Base-by-base conservation (phyloP, 1,139 yeast species). In the Candida smagusa region DNA sequence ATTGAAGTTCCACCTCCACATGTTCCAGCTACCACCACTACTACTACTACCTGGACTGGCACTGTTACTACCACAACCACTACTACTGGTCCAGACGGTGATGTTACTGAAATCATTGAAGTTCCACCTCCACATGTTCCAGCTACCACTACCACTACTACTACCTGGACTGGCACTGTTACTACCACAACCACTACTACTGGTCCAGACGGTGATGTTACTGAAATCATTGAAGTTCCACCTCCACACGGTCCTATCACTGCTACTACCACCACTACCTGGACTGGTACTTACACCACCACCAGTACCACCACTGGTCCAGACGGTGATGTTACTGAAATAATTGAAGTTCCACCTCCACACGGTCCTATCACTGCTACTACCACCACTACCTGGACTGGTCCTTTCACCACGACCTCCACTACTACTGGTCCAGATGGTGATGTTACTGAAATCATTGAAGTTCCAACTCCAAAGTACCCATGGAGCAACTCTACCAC, bases 101-200 rank as follows among this genome's bases (percentile, higher is more conserved):
- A 50, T 6, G 44, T 39, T 27, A 51, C 55, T 1, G 42, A 46
- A n/a, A 29, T 41, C 1, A 44, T 55, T 9, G 51, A 43, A 8
- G 39, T 54, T 22, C 37, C 37, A 2, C 28, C 16, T 22, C 52
- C 59, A 16, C 41, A 41, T 4, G 43, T 46, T 6, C 43, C 48
- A 1, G 36, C 40, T 2, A 38, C 46, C n/a, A 39, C 39, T 6
- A 12, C 36, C 2, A 35, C 13, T 5, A 34, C 38, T 8, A 27
- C 41, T 12, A 43, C 51, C 3, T 35, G 45, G n/a, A 45, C 47
- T 3, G 35, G 35, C 12, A 29, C 40, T 5, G 44, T 33, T 9
- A n/a, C n/a, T n/a, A n/a, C n/a, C 21, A 28, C 3, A 30, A 39
- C 7, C n/a, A n/a, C n/a, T n/a, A n/a, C n/a, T n/a, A n/a, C n/a